Evolutionary conservation across 2,329 filamentous ascomycete species (phyloP).

Genomic region (Parascedosporium putredinis): DNA sequence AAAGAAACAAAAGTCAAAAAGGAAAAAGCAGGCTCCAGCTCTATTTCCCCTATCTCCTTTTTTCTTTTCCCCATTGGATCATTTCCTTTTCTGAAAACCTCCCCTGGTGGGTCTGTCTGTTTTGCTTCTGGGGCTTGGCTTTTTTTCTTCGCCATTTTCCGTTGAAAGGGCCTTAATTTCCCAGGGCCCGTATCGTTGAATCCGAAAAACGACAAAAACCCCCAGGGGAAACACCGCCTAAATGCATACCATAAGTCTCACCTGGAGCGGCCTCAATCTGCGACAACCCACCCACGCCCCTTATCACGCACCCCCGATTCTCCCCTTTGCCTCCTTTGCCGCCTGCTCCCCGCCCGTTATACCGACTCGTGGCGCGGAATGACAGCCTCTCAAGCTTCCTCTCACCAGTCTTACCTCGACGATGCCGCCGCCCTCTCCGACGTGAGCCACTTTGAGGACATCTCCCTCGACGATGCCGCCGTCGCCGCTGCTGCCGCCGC

Average conservation of each 20-base stretch:
- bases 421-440: conserved; percentile 65
- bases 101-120: neutral
- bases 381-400: conserved; percentile 75
- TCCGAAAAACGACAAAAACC: neutral
- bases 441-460: conserved; percentile 83
- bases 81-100: neutral
- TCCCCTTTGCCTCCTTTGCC: neutral
- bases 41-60: neutral
- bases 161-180: too few species aligned
- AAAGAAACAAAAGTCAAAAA: too few species aligned
- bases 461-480: conserved; percentile 63
- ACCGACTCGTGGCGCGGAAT: conserved; percentile 33
- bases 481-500: conserved; percentile 26
- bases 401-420: conserved; percentile 68
- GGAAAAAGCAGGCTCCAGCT: too few species aligned
- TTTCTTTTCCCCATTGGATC: neutral
- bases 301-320: neutral
- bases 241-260: neutral
- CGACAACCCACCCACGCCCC: neutral
- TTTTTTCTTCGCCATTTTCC: neutral
- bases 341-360: conserved; percentile 5
- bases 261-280: neutral
- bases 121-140: too few species aligned
- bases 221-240: neutral
- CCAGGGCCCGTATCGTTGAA: too few species aligned